phyloP scores from a whole-genome alignment of 179 eudicot species.

The Carnegiea gigantea region DNA sequence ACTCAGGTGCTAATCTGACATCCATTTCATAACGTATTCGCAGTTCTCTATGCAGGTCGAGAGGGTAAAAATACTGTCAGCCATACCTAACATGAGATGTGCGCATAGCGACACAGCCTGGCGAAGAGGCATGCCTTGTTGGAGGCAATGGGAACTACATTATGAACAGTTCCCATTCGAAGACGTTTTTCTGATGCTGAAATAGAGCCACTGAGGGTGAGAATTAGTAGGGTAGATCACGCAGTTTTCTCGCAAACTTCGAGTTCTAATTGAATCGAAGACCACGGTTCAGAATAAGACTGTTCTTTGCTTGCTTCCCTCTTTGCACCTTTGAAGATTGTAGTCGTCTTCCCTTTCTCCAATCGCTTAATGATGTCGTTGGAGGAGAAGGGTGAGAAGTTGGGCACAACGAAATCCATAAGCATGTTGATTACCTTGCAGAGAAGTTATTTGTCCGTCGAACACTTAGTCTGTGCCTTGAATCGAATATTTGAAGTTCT shows the following conservation, averaged over 20 bases:
- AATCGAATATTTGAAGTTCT: conserved; percentile 7
- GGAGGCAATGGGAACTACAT: not conserved
- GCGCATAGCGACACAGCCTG: not conserved
- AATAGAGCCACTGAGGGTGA: not conserved
- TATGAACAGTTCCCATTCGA: not conserved
- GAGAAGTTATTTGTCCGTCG: conserved; percentile 20
- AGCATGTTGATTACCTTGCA: conserved; percentile 9
- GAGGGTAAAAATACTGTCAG: conserved; percentile 10
- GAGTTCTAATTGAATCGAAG: not conserved
- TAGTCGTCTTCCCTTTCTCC: not conserved
- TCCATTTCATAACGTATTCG: not conserved
- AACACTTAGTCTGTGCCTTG: conserved; percentile 19
- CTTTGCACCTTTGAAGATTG: not conserved
- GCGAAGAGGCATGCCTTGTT: not conserved
- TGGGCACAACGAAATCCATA: not conserved
- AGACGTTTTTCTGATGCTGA: not conserved
- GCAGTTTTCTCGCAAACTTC: not conserved
- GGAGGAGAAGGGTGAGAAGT: not conserved
- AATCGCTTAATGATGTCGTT: not conserved
- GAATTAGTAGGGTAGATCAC: not conserved
- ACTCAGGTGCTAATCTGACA: not conserved
- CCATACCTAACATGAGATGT: not conserved
- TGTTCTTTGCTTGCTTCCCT: not conserved
- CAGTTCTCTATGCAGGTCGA: not conserved
- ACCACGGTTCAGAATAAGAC: not conserved